Conservation (phyloP, 345 rosid species). For the Eucalyptus microcorys region DNA sequence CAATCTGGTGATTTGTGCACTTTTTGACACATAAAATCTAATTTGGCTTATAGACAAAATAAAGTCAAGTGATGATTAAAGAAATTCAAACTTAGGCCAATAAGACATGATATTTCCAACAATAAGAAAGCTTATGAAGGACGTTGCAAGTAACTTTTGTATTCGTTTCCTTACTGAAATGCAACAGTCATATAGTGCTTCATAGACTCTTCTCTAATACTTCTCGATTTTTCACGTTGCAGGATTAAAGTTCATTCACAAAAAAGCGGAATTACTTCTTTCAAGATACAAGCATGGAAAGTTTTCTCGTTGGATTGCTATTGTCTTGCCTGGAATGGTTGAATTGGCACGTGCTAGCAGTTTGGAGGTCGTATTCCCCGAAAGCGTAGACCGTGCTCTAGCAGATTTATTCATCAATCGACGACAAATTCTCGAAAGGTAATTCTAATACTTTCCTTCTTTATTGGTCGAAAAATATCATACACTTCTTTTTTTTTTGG, state of each 20-base stretch:
- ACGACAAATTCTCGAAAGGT: constrained; percentile 28
- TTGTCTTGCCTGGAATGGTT: constrained; percentile 35
- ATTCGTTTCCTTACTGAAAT: background rate
- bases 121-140: background rate
- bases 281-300: background rate
- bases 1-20: background rate
- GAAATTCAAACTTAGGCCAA: background rate
- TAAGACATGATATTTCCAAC: background rate
- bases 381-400: background rate
- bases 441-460: background rate
- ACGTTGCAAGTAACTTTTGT: background rate
- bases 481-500: too few relatives aligned
- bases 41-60: background rate
- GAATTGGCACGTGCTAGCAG: constrained; percentile 27
- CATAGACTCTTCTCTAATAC: background rate
- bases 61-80: background rate
- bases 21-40: background rate
- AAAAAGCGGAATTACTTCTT: constrained; percentile 19
- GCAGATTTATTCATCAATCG: constrained; percentile 9
- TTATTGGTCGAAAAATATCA: background rate
- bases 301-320: constrained; percentile 42
- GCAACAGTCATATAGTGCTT: background rate
- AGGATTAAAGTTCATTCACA: constrained; percentile 28
- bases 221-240: background rate
- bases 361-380: constrained; percentile 15